These are phyloP conservation scores for Blastobotrys elegans DNA, from an alignment of 1,139 yeast genomes.

Conservation along the genomic window DNA sequence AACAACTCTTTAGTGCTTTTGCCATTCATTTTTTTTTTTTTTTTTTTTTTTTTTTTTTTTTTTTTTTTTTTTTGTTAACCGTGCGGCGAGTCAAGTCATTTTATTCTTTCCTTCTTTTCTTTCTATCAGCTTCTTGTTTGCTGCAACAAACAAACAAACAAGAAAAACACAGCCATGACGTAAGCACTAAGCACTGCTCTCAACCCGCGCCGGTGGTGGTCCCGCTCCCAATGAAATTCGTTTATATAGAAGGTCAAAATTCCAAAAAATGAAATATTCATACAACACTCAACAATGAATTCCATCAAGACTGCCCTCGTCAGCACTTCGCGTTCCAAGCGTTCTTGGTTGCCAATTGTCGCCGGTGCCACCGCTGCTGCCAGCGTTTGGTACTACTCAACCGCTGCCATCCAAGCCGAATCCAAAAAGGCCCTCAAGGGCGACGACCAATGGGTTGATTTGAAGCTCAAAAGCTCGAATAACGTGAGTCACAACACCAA, in stretches of 20 bases:
- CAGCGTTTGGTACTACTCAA: slow-evolving; percentile 26
- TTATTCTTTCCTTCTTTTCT: not conserved
- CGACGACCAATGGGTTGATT: slow-evolving; percentile 67
- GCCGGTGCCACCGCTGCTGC: slow-evolving; percentile 30
- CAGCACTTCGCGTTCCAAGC: not conserved
- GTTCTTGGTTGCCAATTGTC: slow-evolving; percentile 16
- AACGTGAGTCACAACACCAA: slow-evolving; percentile 54
- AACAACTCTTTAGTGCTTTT: slow-evolving; percentile 18
- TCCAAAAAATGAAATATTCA: no score
- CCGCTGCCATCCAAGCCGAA: slow-evolving; percentile 25
- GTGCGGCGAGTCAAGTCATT: not conserved
- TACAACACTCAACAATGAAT: no score
- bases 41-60: not conserved
- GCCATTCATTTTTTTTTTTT: not conserved
- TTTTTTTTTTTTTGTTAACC: not conserved
- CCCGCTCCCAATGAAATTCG: no score
- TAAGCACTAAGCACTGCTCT: no score
- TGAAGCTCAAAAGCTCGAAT: slow-evolving; percentile 57
- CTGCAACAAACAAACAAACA: no score
- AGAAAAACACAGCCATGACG: no score
- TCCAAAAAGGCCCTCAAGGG: slow-evolving; percentile 50
- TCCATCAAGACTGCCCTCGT: slow-evolving; percentile 1
- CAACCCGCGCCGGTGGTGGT: no score
- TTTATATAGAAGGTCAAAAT: no score
- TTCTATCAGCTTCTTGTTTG: not conserved